These are phyloP conservation scores for Heritiera littoralis DNA, from an alignment of 345 rosid genomes.

Conservation along the genomic window DNA sequence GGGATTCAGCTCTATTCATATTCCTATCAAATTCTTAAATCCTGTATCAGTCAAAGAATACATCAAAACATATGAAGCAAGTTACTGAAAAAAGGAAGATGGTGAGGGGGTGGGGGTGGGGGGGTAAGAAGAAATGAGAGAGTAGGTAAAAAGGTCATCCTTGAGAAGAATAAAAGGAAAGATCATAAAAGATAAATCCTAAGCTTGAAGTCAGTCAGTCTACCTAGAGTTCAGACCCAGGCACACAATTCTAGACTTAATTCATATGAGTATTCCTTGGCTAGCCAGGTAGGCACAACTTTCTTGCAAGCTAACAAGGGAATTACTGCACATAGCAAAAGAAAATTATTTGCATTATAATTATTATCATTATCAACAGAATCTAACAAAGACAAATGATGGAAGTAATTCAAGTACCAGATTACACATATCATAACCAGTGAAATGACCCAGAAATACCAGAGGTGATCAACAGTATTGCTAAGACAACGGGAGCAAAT, in stretches of 20 bases:
- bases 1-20: not conserved
- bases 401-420: not conserved
- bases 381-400: not conserved
- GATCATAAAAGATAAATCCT: not conserved
- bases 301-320: not conserved
- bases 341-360: not conserved
- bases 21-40: not conserved
- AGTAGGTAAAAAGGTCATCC: not conserved
- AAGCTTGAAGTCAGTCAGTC: not conserved
- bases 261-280: not conserved
- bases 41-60: not conserved
- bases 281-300: not conserved
- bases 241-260: not conserved
- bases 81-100: not conserved
- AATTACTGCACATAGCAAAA: not conserved
- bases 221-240: not conserved
- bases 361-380: not conserved
- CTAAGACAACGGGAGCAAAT: not conserved
- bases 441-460: not conserved
- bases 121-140: not conserved
- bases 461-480: not conserved
- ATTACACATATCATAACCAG: not conserved
- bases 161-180: not conserved
- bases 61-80: not conserved
- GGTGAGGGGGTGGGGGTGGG: not conserved